Base-by-base conservation (phyloP, 2,329 filamentous ascomycete species). In the Helicocarpus griseus region DNA sequence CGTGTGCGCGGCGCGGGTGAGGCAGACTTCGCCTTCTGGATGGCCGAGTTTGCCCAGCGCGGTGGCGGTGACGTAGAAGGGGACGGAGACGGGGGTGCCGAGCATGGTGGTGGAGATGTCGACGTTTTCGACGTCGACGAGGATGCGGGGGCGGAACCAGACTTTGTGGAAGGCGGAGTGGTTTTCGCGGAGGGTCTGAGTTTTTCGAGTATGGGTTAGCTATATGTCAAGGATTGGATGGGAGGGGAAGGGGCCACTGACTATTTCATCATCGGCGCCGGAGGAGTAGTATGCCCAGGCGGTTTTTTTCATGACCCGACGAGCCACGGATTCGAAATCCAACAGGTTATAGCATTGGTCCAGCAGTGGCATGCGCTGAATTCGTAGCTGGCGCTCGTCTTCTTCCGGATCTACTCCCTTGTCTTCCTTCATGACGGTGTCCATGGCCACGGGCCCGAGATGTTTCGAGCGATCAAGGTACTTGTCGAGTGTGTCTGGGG, bases 271-370 rank as follows among this genome's bases (percentile, higher is more conserved):
- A 64, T 93, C 88, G 0, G 91, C 89, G 52, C 88, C 91, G 64
- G 87, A 93, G 0, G 89, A 95, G 70, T 98, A 98, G 73, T 98
- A 98, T 24, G 87, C 93, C 93, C 93, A 98, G 0, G 91, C 91
- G 1, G 85, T 86, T 74, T 87, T 94, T 79, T 95, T 96, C 91
- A 97, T 96, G 52, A 94, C 82, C 36, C 82, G 77, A 61, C 85
- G 83, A 4, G 93, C 93, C 33, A 97, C 91, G 3, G 88, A 83
- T 76, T 98, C 93, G 67, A 98, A 98, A 72, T 98, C 93, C 73
- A 93, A 81, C 54, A 96, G 72, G 67, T 96, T 96, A 71, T 90
- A 95, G 75, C 89, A 95, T 67, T 94, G 86, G 58, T 87, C 84
- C 54, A 96, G 74, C 44, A 83, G 74, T 0, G 90, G 90, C 82